These are phyloP conservation scores for Cyclaneusma minus DNA, from an alignment of 2,329 filamentous ascomycete species.

Conservation along the genomic window DNA sequence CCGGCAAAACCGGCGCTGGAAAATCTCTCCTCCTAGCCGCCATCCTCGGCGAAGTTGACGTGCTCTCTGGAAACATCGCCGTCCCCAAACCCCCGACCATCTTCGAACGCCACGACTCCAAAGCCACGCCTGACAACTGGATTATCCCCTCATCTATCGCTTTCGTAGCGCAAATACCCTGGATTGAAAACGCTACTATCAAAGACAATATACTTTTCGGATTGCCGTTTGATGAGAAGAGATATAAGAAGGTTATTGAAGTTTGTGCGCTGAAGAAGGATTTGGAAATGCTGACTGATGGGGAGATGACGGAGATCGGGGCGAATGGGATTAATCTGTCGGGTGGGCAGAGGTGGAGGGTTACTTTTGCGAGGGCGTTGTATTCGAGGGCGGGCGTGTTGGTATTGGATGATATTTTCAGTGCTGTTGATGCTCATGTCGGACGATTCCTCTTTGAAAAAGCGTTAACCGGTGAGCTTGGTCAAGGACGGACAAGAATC, in stretches of 20 bases:
- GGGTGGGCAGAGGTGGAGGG: conserved; percentile 70
- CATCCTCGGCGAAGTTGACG: conserved; percentile 60
- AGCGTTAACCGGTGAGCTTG: conserved; percentile 56
- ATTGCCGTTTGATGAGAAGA: conserved; percentile 48
- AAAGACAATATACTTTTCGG: conserved; percentile 69
- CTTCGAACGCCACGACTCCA: conserved; percentile 40
- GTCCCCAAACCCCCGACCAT: conserved; percentile 33
- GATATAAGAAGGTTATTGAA: conserved; percentile 55
- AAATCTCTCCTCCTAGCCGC: conserved; percentile 63
- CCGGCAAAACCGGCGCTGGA: conserved; percentile 62
- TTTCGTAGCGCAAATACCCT: conserved; percentile 66
- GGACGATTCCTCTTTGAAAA: conserved; percentile 67
- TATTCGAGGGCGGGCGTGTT: conserved; percentile 67
- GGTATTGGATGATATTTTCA: conserved; percentile 73
- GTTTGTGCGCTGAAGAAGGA: conserved; percentile 66
- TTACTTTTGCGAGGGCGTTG: conserved; percentile 64
- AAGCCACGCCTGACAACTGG: conserved; percentile 48
- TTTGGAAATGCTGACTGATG: conserved; percentile 59
- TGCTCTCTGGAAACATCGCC: conserved; percentile 45
- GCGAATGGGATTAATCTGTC: conserved; percentile 75
- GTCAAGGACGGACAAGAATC: conserved; percentile 55
- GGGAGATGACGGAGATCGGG: conserved; percentile 68
- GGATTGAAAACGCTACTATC: conserved; percentile 73
- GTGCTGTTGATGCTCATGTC: conserved; percentile 65
- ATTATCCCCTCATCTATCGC: conserved; percentile 54